Conservation (phyloP, 352 stramenopile genomes). For the Pythium volutum region DNA sequence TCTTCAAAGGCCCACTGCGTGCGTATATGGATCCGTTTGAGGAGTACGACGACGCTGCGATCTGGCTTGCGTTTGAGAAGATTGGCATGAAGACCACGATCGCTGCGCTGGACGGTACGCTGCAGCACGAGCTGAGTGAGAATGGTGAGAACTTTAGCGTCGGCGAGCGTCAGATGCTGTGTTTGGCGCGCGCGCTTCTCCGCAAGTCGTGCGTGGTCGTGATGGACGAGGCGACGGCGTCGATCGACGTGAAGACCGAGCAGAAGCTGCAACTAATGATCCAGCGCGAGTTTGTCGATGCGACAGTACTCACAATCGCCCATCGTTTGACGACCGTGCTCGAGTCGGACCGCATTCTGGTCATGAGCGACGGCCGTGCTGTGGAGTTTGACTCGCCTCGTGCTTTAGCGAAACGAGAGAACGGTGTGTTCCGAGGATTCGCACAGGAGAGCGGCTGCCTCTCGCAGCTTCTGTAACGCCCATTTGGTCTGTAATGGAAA, state of each 20-base stretch:
- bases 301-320: conserved; percentile 92
- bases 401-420: conserved; percentile 5
- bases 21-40: conserved; percentile 88
- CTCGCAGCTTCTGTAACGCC: conserved; percentile 1
- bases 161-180: conserved; percentile 29
- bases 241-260: conserved; percentile 62
- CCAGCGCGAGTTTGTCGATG: conserved; percentile 80
- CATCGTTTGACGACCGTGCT: conserved; percentile 92
- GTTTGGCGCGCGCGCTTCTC: no score
- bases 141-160: conserved; percentile 90
- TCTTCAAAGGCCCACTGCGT: conserved; percentile 88
- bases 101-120: conserved; percentile 10
- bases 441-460: conserved; percentile 30
- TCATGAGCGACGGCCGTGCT: conserved; percentile 84
- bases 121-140: conserved; percentile 41
- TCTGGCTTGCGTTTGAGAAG: conserved; percentile 67
- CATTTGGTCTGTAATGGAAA: no score
- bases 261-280: conserved; percentile 68
- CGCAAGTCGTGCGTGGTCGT: conserved; percentile 25
- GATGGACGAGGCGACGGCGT: conserved; percentile 93
- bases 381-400: conserved; percentile 84
- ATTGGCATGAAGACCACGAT: conserved; percentile 52
- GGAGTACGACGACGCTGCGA: conserved; percentile 61
- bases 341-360: conserved; percentile 88
- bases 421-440: conserved; percentile 27